phyloP scores from a whole-genome alignment of 2,329 filamentous ascomycete species.

The Didymella pomorum region DNA sequence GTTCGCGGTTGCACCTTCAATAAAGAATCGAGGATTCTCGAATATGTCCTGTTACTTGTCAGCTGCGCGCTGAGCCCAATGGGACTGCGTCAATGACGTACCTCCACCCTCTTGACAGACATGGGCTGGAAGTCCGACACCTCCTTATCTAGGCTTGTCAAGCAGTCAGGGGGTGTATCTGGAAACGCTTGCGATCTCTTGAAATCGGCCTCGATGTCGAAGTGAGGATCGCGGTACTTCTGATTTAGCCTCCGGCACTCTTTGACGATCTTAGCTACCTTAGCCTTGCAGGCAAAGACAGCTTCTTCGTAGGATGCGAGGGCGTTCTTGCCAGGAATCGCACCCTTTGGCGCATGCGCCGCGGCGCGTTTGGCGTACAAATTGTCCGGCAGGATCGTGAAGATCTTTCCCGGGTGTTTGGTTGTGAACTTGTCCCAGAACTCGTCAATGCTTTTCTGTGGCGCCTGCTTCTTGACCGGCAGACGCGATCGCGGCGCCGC shows the following conservation, averaged over 20 bases:
- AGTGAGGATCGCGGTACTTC: slow-evolving; percentile 86
- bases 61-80: slow-evolving; percentile 19
- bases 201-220: slow-evolving; percentile 81
- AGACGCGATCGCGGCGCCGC: slow-evolving; percentile 32
- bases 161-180: slow-evolving; percentile 55
- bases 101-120: slow-evolving; percentile 74
- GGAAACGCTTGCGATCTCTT: slow-evolving; percentile 56
- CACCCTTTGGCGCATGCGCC: slow-evolving; percentile 61
- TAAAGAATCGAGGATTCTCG: slow-evolving; percentile 76
- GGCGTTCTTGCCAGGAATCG: slow-evolving; percentile 67
- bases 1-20: slow-evolving; percentile 77
- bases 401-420: slow-evolving; percentile 75
- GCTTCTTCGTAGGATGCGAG: slow-evolving; percentile 77
- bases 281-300: slow-evolving; percentile 69
- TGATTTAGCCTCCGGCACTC: slow-evolving; percentile 80
- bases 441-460: slow-evolving; percentile 73
- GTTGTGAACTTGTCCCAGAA: slow-evolving; percentile 76
- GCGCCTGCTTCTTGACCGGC: slow-evolving; percentile 60
- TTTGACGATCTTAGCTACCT: slow-evolving; percentile 65
- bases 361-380: slow-evolving; percentile 68
- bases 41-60: slow-evolving; percentile 72
- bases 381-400: slow-evolving; percentile 74
- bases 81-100: slow-evolving; percentile 33
- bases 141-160: slow-evolving; percentile 57
- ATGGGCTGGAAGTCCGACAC: slow-evolving; percentile 64